phyloP scores from a whole-genome alignment of 768 basidiomycete genomes.

The Cystobasidium tubakii region DNA sequence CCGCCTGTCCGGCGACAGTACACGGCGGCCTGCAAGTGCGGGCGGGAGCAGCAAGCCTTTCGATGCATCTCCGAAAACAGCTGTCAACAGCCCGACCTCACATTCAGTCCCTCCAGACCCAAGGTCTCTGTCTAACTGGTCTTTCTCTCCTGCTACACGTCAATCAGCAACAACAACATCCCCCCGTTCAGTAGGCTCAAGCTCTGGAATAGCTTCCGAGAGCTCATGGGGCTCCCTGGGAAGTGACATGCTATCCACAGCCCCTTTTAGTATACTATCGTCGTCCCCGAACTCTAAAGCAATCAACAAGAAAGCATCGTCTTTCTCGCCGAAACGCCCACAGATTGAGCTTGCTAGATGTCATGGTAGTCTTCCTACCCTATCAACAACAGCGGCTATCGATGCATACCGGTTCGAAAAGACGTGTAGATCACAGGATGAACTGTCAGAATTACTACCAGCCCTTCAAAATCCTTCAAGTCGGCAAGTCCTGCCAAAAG shows the following conservation, averaged over 20 bases:
- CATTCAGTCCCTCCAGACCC: not conserved
- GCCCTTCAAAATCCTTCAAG: too few relatives aligned
- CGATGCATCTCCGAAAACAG: not conserved
- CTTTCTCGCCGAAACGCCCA: not conserved
- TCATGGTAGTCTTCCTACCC: not conserved
- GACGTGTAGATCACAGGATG: too few relatives aligned
- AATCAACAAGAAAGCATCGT: not conserved
- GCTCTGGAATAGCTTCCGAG: not conserved
- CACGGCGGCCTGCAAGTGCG: not conserved
- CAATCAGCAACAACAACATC: not conserved
- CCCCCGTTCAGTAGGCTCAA: not conserved
- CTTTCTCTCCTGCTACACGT: not conserved
- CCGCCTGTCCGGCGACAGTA: not conserved
- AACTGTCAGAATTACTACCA: too few relatives aligned
- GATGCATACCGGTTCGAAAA: too few relatives aligned
- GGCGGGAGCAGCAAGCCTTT: constrained; percentile 3
- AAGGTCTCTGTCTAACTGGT: not conserved
- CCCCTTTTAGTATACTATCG: not conserved
- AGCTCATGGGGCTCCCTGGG: not conserved
- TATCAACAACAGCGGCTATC: not conserved
- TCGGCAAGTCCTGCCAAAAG: too few relatives aligned
- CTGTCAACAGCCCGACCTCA: not conserved
- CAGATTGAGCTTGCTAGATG: not conserved
- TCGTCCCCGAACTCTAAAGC: not conserved
- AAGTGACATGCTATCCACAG: not conserved